These are phyloP conservation scores for Aspergillus costaricaensis DNA, from an alignment of 2,329 filamentous ascomycete genomes.

Conservation along the genomic window DNA sequence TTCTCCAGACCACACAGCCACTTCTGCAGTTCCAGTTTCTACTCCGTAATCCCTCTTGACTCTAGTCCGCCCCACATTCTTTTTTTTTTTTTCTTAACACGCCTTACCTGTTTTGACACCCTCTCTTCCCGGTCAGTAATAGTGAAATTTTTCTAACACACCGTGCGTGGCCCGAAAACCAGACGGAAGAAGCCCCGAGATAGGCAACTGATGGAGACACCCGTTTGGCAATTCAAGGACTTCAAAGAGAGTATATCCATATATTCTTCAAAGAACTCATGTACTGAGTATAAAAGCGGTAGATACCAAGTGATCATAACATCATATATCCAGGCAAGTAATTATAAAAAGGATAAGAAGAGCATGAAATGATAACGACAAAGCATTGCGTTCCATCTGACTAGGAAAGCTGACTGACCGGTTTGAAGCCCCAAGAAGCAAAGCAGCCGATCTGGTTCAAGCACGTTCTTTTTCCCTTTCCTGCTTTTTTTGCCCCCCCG, in stretches of 20 bases:
- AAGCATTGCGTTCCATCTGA: slow-evolving; percentile 15
- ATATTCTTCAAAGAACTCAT: neutral
- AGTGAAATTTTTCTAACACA: slow-evolving; percentile 15
- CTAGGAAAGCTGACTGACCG: slow-evolving; percentile 15
- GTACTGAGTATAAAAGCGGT: neutral
- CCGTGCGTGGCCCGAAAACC: slow-evolving; percentile 18
- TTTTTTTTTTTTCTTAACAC: slow-evolving; percentile 15
- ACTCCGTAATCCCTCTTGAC: slow-evolving; percentile 23
- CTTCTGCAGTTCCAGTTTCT: slow-evolving; percentile 25
- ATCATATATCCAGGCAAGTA: no score
- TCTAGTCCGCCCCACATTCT: slow-evolving; percentile 22
- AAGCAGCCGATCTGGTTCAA: slow-evolving; percentile 27
- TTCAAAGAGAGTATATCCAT: neutral
- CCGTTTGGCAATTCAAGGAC: neutral
- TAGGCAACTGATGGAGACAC: slow-evolving; percentile 11
- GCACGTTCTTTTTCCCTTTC: slow-evolving; percentile 27
- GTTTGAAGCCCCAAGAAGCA: slow-evolving; percentile 22
- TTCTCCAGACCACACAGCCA: slow-evolving; percentile 27
- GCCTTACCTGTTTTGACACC: neutral
- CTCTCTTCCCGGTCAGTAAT: slow-evolving; percentile 13
- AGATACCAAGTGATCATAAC: no score
- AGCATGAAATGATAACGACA: neutral
- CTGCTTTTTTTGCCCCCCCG: slow-evolving; percentile 24
- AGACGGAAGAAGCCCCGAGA: slow-evolving; percentile 17
- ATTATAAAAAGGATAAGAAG: no score